Percentiles rank a stretch among this genome's conserved stretches.
Conservation (phyloP, 1,284 basidiomycete genomes). For the Rhizoctonia solani region DNA sequence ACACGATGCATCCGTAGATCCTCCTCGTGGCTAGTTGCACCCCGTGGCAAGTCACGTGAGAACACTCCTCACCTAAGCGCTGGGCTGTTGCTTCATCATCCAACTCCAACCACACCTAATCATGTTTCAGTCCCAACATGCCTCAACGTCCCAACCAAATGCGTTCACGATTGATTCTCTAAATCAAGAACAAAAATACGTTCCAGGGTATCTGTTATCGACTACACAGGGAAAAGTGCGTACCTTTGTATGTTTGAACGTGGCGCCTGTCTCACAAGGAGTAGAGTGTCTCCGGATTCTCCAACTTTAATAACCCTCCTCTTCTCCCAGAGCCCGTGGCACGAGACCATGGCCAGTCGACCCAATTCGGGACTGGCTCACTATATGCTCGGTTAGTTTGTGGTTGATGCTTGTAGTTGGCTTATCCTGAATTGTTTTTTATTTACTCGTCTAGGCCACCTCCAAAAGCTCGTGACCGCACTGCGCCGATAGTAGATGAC, state of each 20-base stretch:
- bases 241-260: not conserved
- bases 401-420: not conserved
- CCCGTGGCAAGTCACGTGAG: slow-evolving; percentile 16
- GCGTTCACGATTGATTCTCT: slow-evolving; percentile 31
- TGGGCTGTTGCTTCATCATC: not conserved
- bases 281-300: slow-evolving; percentile 25
- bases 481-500: slow-evolving; percentile 24
- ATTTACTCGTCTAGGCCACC: slow-evolving; percentile 3
- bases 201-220: slow-evolving; percentile 35
- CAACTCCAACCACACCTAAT: not conserved
- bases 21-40: slow-evolving; percentile 8
- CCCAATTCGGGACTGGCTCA: slow-evolving; percentile 17
- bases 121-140: slow-evolving; percentile 33
- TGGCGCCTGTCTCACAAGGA: not conserved
- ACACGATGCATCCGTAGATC: slow-evolving; percentile 23
- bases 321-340: slow-evolving; percentile 26
- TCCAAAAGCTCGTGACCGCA: slow-evolving; percentile 24
- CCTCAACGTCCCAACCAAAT: slow-evolving; percentile 18
- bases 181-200: slow-evolving; percentile 35
- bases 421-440: not conserved
- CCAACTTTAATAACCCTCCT: slow-evolving; percentile 25
- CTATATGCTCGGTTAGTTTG: slow-evolving; percentile 16
- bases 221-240: slow-evolving; percentile 36
- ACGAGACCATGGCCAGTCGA: not conserved
- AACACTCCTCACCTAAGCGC: not conserved